Percentiles rank a stretch among this genome's conserved stretches.
phyloP scores from a whole-genome alignment of 129 eudicot genomes.

The Pulicaria dysenterica region DNA sequence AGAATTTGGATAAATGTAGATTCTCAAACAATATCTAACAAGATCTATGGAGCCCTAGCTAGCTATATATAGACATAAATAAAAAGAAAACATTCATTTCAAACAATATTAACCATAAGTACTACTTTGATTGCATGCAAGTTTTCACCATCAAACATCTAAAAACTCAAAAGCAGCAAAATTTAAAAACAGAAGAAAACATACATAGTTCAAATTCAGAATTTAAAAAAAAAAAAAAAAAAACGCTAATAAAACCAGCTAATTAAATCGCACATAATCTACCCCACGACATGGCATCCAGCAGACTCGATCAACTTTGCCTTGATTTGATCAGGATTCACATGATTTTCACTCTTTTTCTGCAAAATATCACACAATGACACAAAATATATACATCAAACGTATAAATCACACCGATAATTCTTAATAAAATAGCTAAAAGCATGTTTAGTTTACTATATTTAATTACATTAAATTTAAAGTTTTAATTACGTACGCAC shows the following conservation, averaged over 20 bases:
- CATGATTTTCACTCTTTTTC: slow-evolving; percentile 30
- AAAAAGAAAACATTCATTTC: no score
- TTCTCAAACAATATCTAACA: no score
- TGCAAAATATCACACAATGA: slow-evolving; percentile 1
- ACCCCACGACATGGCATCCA: slow-evolving; percentile 48
- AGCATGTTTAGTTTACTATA: neutral
- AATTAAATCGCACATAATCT: neutral
- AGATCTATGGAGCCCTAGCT: no score
- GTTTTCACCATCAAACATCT: neutral
- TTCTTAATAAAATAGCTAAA: neutral
- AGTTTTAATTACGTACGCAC: neutral
- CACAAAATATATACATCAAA: neutral
- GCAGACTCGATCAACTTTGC: slow-evolving; percentile 63
- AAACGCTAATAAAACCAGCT: neutral
- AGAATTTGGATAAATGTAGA: no score
- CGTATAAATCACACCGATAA: neutral
- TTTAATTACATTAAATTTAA: neutral
- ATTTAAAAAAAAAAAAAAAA: neutral
- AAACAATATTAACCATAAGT: neutral
- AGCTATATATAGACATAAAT: no score
- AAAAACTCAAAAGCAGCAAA: no score
- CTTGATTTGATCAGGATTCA: slow-evolving; percentile 69
- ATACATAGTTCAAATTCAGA: neutral
- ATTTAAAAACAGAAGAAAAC: no score
- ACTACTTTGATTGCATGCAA: neutral